Base-by-base conservation (phyloP, 179 eudicot species). In the Kewa caespitosa region DNA sequence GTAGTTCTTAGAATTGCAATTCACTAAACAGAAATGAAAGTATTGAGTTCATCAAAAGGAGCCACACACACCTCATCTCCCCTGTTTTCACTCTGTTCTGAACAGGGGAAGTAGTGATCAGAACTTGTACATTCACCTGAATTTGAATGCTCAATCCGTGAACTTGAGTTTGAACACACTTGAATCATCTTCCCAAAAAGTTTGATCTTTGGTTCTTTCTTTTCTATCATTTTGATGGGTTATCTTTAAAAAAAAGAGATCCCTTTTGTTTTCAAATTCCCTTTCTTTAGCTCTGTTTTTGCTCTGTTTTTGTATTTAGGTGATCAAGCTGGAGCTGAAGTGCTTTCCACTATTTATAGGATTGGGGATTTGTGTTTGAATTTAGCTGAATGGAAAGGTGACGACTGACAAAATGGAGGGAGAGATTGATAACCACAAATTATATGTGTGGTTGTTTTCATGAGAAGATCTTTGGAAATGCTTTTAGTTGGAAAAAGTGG, bases 171-270 rank as follows among this genome's bases (percentile, higher is more conserved):
- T 50, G 80, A 36, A 71, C 79, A 64, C 80, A 86, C 66, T 72
- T 85, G 90, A 63, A 92, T 92, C 59, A 83, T 88, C 84, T 72
- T 89, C 59, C 97, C 97, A 77, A 92, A 92, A 33, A 89, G 91
- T 85, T 81, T 92, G 41, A 90, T 85, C 66, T 83, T 78, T 20
- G 83, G 81, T 77, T 89, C 88, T 66, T 77, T 86, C 2, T 38
- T 67, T 33, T 85, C 89, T 60, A 84, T 77, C 93, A 89, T 89
- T 54, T 73, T 52, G 28, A 10, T 17, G 28, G 37, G 31, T 65
- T 32, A 28, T 8, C 3, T 69, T 17, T 36, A n/a, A n/a, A n/a
- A n/a, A n/a, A n/a, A n/a, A n/a, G n/a, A n/a, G n/a, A n/a, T n/a
- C 15, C 14, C 43, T 25, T 17, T 34, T 64, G 8, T 69, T 55